Evolutionary conservation across 306 rosid genomes (phyloP).

Genomic region (Neltuma alba): DNA sequence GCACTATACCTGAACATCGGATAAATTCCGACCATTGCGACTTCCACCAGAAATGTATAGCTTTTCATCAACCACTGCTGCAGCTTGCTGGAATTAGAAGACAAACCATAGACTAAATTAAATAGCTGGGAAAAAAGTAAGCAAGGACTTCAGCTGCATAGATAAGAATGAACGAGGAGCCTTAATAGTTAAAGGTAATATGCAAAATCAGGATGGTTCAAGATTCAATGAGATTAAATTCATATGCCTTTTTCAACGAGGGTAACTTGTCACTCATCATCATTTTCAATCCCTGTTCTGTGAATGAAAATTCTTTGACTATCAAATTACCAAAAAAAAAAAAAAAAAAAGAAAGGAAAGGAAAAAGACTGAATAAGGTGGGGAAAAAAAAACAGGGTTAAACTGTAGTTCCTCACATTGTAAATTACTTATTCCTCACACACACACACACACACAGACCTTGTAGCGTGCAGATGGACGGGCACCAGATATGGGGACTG

Average conservation of each 20-base stretch:
- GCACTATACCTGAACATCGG: constrained; percentile 83
- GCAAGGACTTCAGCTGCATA: constrained; percentile 18
- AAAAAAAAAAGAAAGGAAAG: background rate
- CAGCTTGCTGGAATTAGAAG: constrained; percentile 74
- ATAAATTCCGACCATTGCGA: constrained; percentile 90
- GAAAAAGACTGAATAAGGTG: background rate
- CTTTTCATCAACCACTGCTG: constrained; percentile 74
- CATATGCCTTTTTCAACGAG: constrained; percentile 18
- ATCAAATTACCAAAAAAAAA: no score
- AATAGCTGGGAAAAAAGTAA: constrained; percentile 33
- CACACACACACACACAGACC: constrained; percentile 56
- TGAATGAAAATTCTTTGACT: background rate
- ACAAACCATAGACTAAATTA: constrained; percentile 40
- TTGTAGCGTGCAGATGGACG: constrained; percentile 93
- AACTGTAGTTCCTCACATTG: background rate
- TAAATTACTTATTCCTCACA: background rate
- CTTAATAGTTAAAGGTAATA: constrained; percentile 17
- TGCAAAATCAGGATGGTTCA: constrained; percentile 1
- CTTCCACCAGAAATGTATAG: constrained; percentile 86
- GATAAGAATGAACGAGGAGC: constrained; percentile 23
- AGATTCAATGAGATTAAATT: background rate
- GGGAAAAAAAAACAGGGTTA: background rate
- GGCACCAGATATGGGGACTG: constrained; percentile 68
- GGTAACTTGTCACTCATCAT: background rate
- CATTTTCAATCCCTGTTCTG: constrained; percentile 16